Base-by-base conservation (phyloP, 2,329 filamentous ascomycete genomes). In the Pyricularia sp. region DNA sequence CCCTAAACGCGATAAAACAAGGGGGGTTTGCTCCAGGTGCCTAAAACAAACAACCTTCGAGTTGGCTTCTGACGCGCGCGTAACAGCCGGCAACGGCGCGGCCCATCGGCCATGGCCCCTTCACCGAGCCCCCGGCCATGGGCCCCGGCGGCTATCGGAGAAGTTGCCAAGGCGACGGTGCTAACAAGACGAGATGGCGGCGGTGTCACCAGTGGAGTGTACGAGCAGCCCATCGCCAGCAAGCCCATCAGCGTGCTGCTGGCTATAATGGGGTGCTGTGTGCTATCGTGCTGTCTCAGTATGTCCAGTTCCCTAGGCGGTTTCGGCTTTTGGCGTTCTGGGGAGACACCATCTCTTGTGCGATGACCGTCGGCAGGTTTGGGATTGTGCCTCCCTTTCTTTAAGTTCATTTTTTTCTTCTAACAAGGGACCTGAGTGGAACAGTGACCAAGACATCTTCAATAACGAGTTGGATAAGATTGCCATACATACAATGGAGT, bases 401-500 rank as follows among this genome's bases (percentile, higher is more conserved):
- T 5, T 40, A 31, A 7, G 30, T 3, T 40, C 1, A 19, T 19
- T 49, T 49, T 49, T 19, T 7, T 49, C 7, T n/a, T 49, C 40
- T 49, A n/a, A 49, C 40, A 19, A 49, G 40, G 4, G 16, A n/a
- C 6, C n/a, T 6, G 40, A n/a, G 40, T 49, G 40, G 5, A n/a
- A 49, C 5, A 49, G 40, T 49, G 40, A 19, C 16, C 40, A 49
- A 49, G 9, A 49, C 19, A 8, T 7, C 19, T 4, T n/a, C 40
- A 4, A n/a, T 49, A 49, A 49, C 16, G 6, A 49, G 40, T n/a
- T 62, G 60, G 60, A 16, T 30, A 30, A 62, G 30, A 62, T 33
- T 62, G n/a, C 60, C 60, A 16, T 62, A 62, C n/a, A 62, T 62
- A 30, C n/a, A 31, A 33, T 62, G 60, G 60, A 22, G 60, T 62